Conservation (phyloP, 83 land plant species). For the Diphasiastrum complanatum region DNA sequence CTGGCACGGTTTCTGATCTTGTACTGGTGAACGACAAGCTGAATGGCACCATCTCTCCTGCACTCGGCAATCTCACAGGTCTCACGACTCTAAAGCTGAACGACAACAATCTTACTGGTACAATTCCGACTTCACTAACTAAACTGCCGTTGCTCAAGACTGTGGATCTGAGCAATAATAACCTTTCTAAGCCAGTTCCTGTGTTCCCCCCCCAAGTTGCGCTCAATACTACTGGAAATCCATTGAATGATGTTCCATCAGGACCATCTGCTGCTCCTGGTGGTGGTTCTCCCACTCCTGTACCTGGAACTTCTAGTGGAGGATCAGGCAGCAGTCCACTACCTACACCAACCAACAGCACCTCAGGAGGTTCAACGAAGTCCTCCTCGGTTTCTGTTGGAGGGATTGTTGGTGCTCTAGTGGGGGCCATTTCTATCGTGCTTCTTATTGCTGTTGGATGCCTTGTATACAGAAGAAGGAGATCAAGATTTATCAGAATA, state of each 20-base stretch:
- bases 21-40: not conserved
- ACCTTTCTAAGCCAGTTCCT: not conserved
- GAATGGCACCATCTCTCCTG: slow-evolving; percentile 1
- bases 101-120: slow-evolving; percentile 13
- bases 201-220: not conserved
- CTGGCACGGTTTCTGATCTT: not conserved
- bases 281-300: too few species aligned
- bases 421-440: not conserved
- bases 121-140: not conserved
- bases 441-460: not conserved
- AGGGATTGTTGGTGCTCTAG: not conserved
- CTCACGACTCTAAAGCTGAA: not conserved
- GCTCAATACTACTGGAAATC: not conserved
- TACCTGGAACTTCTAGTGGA: too few species aligned
- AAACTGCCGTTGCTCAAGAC: not conserved
- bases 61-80: not conserved
- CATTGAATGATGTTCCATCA: not conserved
- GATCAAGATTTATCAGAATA: not conserved
- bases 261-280: too few species aligned
- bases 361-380: too few species aligned
- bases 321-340: too few species aligned
- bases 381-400: too few species aligned
- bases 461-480: not conserved
- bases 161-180: too few species aligned
- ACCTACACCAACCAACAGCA: too few species aligned